Conservation (phyloP, 2,329 filamentous ascomycete genomes). For the Paecilomyces niveus region DNA sequence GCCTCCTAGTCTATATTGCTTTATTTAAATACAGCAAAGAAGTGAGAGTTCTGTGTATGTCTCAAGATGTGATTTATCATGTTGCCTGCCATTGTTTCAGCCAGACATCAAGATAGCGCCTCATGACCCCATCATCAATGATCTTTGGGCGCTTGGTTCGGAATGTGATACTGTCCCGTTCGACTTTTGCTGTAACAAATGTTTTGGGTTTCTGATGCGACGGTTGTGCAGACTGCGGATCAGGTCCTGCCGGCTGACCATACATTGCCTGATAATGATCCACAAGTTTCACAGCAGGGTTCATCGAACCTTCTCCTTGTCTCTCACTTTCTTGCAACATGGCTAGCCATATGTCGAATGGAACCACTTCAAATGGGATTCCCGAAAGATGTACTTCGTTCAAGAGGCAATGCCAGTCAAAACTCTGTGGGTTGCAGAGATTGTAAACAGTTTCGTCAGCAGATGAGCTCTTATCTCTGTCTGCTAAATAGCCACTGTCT, state of each 20-base stretch:
- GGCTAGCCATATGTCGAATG: constrained; percentile 26
- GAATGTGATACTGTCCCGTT: constrained; percentile 21
- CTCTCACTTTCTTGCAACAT: constrained; percentile 22
- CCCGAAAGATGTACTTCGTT: constrained; percentile 20
- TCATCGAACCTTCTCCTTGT: constrained; percentile 18
- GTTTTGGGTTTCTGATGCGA: constrained; percentile 1
- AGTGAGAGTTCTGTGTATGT: background rate
- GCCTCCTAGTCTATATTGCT: background rate
- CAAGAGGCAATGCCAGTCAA: constrained; percentile 29
- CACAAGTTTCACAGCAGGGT: constrained; percentile 26
- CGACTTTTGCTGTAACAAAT: constrained; percentile 21
- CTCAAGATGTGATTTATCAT: background rate
- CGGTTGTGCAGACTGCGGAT: background rate
- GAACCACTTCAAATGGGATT: constrained; percentile 27
- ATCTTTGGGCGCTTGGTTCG: constrained; percentile 18
- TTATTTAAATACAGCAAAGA: too few species aligned
- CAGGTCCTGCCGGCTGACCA: background rate
- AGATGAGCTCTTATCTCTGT: background rate
- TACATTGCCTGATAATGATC: constrained; percentile 24
- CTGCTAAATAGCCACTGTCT: background rate
- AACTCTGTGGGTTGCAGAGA: constrained; percentile 20
- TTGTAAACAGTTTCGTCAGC: constrained; percentile 23
- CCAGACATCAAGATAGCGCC: constrained; percentile 23
- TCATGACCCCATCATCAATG: constrained; percentile 24
- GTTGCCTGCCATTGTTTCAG: constrained; percentile 14